A percentile compares a stretch with the other conserved stretches of the same genome.
phyloP scores from a whole-genome alignment of 164 flowering plant genomes.

The Amborella trichopoda region DNA sequence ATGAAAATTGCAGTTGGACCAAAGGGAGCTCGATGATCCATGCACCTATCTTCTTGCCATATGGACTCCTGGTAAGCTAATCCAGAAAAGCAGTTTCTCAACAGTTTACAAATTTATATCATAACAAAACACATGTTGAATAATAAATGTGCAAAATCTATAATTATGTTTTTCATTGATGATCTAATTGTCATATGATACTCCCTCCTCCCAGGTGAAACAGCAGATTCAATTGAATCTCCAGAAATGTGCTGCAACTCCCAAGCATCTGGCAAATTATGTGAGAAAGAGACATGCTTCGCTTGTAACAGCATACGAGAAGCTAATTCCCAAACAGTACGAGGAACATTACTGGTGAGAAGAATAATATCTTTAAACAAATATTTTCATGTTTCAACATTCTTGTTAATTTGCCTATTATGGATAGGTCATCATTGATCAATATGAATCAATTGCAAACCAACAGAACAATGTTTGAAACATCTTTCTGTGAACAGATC shows the following conservation, averaged over 20 bases:
- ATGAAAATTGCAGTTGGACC: slow-evolving; percentile 23
- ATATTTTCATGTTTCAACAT: too few species aligned
- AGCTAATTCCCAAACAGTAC: slow-evolving; percentile 49
- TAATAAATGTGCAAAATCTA: too few species aligned
- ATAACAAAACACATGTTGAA: too few species aligned
- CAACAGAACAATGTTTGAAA: too few species aligned
- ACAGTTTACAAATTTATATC: too few species aligned
- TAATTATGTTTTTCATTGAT: too few species aligned
- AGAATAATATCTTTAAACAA: neutral
- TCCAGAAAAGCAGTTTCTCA: too few species aligned
- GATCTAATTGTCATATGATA: too few species aligned
- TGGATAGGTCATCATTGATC: too few species aligned
- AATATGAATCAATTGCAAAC: too few species aligned
- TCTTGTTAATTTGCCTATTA: too few species aligned
- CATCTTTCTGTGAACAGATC: slow-evolving; percentile 34
- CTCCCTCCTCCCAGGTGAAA: slow-evolving; percentile 85
- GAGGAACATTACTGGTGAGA: slow-evolving; percentile 78
- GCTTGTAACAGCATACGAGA: slow-evolving; percentile 66
- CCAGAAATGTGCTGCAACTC: slow-evolving; percentile 42
- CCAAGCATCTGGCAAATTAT: slow-evolving; percentile 30
- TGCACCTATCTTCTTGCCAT: slow-evolving; percentile 77
- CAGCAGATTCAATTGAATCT: slow-evolving; percentile 62
- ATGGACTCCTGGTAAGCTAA: slow-evolving; percentile 78
- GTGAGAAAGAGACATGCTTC: slow-evolving; percentile 47
- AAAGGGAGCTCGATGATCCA: slow-evolving; percentile 71